phyloP scores from a whole-genome alignment of 305 asterid genomes.

The Euphrasia arctica region DNA sequence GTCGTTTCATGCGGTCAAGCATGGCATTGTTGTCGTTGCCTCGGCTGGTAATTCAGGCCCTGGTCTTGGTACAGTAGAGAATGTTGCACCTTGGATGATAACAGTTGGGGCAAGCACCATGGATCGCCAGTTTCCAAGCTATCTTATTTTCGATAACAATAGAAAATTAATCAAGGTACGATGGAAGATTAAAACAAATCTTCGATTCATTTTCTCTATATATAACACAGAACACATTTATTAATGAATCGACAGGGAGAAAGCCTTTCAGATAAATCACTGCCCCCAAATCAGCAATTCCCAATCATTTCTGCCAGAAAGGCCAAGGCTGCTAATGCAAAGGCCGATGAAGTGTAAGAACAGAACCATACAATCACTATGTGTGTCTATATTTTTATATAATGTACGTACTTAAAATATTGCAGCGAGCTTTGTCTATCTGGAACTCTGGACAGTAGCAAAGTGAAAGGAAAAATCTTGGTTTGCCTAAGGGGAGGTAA shows the following conservation, averaged over 20 bases:
- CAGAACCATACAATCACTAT: not conserved
- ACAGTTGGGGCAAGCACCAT: constrained; percentile 88
- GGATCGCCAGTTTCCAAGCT: constrained; percentile 71
- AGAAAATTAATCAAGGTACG: constrained; percentile 24
- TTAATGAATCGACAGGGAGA: too few relatives aligned
- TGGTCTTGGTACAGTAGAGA: constrained; percentile 43
- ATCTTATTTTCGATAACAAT: constrained; percentile 47
- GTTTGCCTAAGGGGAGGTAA: constrained; percentile 78
- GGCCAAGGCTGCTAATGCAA: constrained; percentile 28
- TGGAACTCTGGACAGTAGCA: constrained; percentile 62
- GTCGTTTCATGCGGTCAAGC: constrained; percentile 78
- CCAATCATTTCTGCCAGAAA: too few relatives aligned
- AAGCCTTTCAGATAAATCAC: too few relatives aligned
- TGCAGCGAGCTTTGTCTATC: constrained; percentile 62
- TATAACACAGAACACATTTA: too few relatives aligned
- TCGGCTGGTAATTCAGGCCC: constrained; percentile 98
- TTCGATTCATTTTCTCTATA: too few relatives aligned
- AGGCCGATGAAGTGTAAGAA: constrained; percentile 61
- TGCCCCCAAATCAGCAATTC: too few relatives aligned
- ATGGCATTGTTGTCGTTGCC: constrained; percentile 70
- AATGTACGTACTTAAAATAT: not conserved
- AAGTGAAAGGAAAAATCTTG: constrained; percentile 75
- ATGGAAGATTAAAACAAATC: too few relatives aligned
- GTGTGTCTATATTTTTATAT: not conserved
- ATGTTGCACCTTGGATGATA: constrained; percentile 81